Base-by-base conservation (phyloP, 306 rosid species). In the Citrullus mucosospermus region DNA sequence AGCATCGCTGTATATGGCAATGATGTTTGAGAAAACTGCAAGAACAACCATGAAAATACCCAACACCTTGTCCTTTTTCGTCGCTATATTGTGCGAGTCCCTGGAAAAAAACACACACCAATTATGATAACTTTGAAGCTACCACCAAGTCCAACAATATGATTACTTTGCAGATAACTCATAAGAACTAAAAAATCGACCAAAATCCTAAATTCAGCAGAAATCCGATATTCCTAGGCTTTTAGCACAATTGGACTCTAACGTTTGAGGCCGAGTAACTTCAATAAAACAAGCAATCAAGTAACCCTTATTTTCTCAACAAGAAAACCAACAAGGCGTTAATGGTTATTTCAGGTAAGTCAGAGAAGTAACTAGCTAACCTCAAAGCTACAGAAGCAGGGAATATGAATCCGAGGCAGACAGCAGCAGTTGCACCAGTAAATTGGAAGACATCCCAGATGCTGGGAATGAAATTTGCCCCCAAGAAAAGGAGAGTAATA, bases 381-480 rank as follows among this genome's bases (percentile, higher is more conserved):
- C 82, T 78, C 58, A 80, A 78, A 60, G 83, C 80, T 59, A 87
- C 20, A 13, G 83, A 78, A 57, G 90, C 86, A 44, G 90, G 90
- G 60, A 87, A 87, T 67, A 87, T 82, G 88, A 87, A 87, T 8
- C 82, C 90, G 44, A 87, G 57, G 63, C 83, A 79, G 54, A 81
- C 88, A 38, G 83, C 88, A 75, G 83, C 82, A 32, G 86, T 87
- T 38, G 86, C 85, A 78, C 90, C 90, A 32, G 82, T 80, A 78
- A 87, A 84, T 63, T 87, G 83, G 60, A 87, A 87, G 67, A 88
- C 90, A 15, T 80, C 88, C 90, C 90, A 87, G 16, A 82, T 87
- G 79, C 79, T 84, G 30, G 88, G 88, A 60, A 87, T 82, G 83
- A 75, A 82, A 74, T 75, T 84, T 65, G 90, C 88, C 48, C 85